Evolutionary conservation across 2,329 filamentous ascomycete genomes (phyloP), one percentile per base, ranked within the genome.

Genomic region (Phyllosticta capitalensis): DNA sequence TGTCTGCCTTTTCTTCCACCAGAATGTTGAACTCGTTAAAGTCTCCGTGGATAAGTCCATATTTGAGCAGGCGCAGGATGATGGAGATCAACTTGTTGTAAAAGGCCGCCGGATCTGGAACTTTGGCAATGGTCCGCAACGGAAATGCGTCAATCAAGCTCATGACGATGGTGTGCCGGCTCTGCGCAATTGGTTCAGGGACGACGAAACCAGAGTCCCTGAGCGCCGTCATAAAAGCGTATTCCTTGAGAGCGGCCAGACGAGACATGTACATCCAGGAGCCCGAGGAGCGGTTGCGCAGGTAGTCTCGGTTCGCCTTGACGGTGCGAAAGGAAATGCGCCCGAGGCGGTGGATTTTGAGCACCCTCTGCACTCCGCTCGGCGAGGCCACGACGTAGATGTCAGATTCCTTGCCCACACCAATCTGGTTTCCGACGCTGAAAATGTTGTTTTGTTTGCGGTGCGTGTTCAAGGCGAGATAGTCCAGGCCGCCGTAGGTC

Each of bases 1-100:
- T 28, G 9, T 63, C 62, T 12, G 48, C 33, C 54, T 79, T 83
- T 72, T 97, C 92, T 70, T 94, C 90, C 71, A 99, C 86, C 33
- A 99, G 78, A 64, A 99, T 92, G 72, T 99, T 99, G 81, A 99
- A 99, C 74, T 99, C 95, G 77, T 99, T 99, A 78, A 95, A 99
- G 72, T 99, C 94, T 63, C 94, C 94, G 71, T 99, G 94, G 63
- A 99, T 99, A 54, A 99, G 78, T 6, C 94, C 94, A 65, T 92
- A 85, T 63, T 84, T 84, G 5, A 94, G 92, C 49, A 99, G 80
- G 26, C 86, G 83, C 51, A 99, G 78, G 59, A 99, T 90, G 66
- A 96, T 83, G 50, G 84, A 81, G 68, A 99, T 95, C 33, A 99
- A 78, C 62, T 97, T 90, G n/a, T 86, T 86, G 71, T 99, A 99